Evolutionary conservation across 805 yeast genomes (phyloP), one percentile per base, ranked within the genome.

Genomic region (Kazachstania viticola): DNA sequence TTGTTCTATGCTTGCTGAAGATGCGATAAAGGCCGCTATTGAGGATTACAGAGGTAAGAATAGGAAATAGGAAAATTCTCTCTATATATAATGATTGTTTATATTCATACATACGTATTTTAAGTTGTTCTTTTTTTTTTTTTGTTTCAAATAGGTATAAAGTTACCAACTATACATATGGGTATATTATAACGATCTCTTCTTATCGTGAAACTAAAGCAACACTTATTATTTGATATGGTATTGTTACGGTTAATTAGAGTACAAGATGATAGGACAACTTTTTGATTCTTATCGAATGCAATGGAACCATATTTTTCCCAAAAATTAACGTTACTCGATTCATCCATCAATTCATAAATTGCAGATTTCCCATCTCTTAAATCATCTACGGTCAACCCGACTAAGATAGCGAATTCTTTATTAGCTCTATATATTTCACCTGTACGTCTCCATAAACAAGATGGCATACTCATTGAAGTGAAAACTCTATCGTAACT

Each of bases 1-100:
- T 57, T 88, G 98, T 60, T 83, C 95, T n/a, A 88, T 88, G 98
- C 70, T 88, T 51, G 98, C 98, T 12, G 97, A 88, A 61, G 98
- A 88, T 51, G 97, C 97, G 31, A 88, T 88, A 60, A 87, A 88
- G 68, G 75, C 85, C 32, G 98, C 98, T 14, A 85, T 88, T 48
- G 84, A 83, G 65, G 97, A 88, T 60, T 88, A 87, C 69, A 74
- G 93, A n/a, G 17, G 18, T n/a, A 27, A 9, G 14, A 28, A 24
- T 8, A 9, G 17, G 19, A 27, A 17, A 17, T 8, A 17, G 15
- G 23, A 21, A 9, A 28, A 17, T 18, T 14, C 17, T 6, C 11
- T 14, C 14, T 22, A 19, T 8, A 19, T 9, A 14, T 25, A 25
- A 22, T 17, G 6, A 8, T 8, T 29, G 16, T 15, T 7, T 29